Evolutionary conservation across 192 early-diverging fungal genomes (phyloP).

Genomic region (Lobosporangium transversale): DNA sequence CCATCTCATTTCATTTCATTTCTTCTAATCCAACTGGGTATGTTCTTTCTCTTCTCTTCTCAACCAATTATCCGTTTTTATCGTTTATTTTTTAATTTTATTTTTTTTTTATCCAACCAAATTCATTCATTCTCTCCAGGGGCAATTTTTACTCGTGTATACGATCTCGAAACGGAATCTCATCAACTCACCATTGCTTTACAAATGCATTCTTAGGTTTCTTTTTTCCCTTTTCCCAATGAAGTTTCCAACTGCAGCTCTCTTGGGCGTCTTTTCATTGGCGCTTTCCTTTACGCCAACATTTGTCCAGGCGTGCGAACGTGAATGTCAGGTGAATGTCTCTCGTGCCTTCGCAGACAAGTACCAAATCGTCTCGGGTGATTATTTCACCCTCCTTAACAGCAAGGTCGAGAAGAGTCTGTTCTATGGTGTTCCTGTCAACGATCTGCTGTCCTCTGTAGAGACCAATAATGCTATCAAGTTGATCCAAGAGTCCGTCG

Average conservation of each 20-base stretch:
- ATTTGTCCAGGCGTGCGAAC: conserved; percentile 51
- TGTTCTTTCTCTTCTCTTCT: too few relatives aligned
- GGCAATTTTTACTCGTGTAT: too few relatives aligned
- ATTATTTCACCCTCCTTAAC: conserved; percentile 24
- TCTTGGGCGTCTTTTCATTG: conserved; percentile 4
- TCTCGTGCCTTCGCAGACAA: conserved; percentile 55
- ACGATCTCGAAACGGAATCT: too few relatives aligned
- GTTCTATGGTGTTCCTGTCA: conserved; percentile 15
- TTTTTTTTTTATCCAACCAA: too few relatives aligned
- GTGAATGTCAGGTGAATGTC: conserved; percentile 56
- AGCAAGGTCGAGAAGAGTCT: conserved; percentile 19
- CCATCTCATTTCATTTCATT: not conserved
- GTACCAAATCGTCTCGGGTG: conserved; percentile 48
- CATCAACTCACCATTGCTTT: too few relatives aligned
- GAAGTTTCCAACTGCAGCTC: conserved; percentile 2
- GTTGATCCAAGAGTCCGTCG: conserved; percentile 16
- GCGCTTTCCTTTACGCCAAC: not conserved
- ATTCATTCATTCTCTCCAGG: too few relatives aligned
- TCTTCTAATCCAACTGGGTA: too few relatives aligned
- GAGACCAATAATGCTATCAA: conserved; percentile 22
- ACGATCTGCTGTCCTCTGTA: conserved; percentile 21
- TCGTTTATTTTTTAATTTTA: too few relatives aligned
- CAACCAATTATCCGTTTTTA: too few relatives aligned
- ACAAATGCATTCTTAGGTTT: too few relatives aligned
- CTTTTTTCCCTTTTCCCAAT: not conserved